Evolutionary conservation across 768 basidiomycete genomes (phyloP).

Genomic region (Boletus bicolor): DNA sequence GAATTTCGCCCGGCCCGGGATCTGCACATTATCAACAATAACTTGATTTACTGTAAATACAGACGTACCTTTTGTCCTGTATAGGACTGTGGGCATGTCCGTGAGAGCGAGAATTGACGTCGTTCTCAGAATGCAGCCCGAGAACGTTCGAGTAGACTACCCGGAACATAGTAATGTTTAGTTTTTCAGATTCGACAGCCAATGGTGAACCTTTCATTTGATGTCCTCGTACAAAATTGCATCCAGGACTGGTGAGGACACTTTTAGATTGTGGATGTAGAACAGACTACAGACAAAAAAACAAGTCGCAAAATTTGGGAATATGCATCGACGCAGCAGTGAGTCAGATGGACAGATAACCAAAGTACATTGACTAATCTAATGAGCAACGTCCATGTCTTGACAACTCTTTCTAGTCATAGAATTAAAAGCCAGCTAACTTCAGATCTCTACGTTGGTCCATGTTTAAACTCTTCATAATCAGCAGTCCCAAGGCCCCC

Average conservation of each 20-base stretch:
- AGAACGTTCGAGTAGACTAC: neutral
- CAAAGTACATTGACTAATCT: neutral
- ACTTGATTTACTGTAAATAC: too few relatives aligned
- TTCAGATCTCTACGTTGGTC: neutral
- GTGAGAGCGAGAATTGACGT: neutral
- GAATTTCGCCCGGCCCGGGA: too few relatives aligned
- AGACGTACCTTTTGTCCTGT: neutral
- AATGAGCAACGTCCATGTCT: neutral
- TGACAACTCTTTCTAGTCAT: neutral
- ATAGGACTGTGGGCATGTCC: neutral
- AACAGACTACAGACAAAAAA: neutral
- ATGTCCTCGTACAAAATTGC: neutral
- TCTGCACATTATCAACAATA: neutral
- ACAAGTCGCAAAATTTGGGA: too few relatives aligned
- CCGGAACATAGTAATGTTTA: neutral
- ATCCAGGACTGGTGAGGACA: neutral
- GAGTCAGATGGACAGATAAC: neutral
- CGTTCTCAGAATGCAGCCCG: neutral
- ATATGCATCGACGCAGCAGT: neutral
- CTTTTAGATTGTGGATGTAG: neutral
- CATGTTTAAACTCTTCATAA: too few relatives aligned
- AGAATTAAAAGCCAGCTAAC: too few relatives aligned
- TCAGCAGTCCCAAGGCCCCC: too few relatives aligned
- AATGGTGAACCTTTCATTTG: neutral
- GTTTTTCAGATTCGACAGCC: neutral